Base-by-base conservation (phyloP, 1,284 basidiomycete species). In the Tilletia setariae region DNA sequence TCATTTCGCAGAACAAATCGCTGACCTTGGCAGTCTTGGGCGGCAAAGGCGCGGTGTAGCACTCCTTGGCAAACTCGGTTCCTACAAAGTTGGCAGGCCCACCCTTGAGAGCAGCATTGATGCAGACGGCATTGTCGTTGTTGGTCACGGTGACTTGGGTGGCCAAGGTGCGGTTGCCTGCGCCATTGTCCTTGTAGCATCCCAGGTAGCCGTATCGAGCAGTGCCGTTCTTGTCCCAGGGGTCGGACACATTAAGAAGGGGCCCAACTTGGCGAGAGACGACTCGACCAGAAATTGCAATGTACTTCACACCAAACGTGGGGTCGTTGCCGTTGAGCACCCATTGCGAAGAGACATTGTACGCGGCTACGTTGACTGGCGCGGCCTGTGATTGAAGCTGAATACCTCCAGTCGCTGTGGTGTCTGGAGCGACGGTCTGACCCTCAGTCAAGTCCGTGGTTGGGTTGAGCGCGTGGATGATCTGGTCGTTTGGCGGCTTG, bases 1-100 rank as follows among this genome's bases (percentile, higher is more conserved):
- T 86, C 88, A 89, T 89, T 78, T 86, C 87, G 74, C 90, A 91
- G 64, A 49, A 23, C 46, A 49, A 49, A 16, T 49, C 46, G 46
- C 4, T 49, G 46, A 49, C 46, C 6, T 23, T 19, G 46, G 46
- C 21, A 19, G 46, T 7, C 19, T 19, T 19, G 19, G 46, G 46
- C 3, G 46, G 46, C 46, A n/a, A 4, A 4, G 46, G 19, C 7
- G 46, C 16, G 6, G 46, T n/a, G 46, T 49, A 49, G 46, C 46
- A 49, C 46, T 49, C 46, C 19, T 19, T 49, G 46, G 19, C 46
- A 16, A 6, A 49, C 46, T 49, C 46, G 46, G 46, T 49, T 6
- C 46, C 46, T 4, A 49, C 46, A 49, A 49, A 49, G 46, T 49
- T 49, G 46, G 19, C 21, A 16, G 21, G 21, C 19, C 46, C 46